A percentile compares a stretch with the other conserved stretches of the same genome.
These are phyloP conservation scores for Durotheca rogersii DNA, from an alignment of 495 filamentous ascomycete genomes.

Conservation along the genomic window DNA sequence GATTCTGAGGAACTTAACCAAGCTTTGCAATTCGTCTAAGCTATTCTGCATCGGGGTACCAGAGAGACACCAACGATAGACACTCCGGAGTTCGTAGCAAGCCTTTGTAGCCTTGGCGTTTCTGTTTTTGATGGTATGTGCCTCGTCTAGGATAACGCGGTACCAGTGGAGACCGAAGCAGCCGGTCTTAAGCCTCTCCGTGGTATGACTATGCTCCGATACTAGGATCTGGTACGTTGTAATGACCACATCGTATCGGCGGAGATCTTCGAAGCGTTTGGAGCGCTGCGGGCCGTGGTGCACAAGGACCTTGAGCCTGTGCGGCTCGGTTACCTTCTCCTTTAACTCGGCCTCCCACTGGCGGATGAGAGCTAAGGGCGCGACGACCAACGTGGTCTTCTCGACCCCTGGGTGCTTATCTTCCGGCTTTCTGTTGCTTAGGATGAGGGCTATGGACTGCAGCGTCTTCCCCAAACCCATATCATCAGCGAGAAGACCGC, in stretches of 20 bases:
- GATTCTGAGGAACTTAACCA: conserved; percentile 92
- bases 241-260: conserved; percentile 91
- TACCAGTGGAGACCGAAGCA: conserved; percentile 94
- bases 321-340: conserved; percentile 66
- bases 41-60: conserved; percentile 98
- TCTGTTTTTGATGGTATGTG: conserved; percentile 96
- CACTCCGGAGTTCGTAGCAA: conserved; percentile 72
- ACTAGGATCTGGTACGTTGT: conserved; percentile 95
- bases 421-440: conserved; percentile 73
- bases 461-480: conserved; percentile 87
- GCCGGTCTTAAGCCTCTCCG: conserved; percentile 63
- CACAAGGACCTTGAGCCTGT: conserved; percentile 74
- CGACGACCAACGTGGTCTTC: conserved; percentile 85
- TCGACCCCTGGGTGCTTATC: conserved; percentile 62
- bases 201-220: conserved; percentile 75
- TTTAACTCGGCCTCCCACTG: conserved; percentile 96
- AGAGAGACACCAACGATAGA: conserved; percentile 93
- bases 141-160: conserved; percentile 92
- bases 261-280: conserved; percentile 70
- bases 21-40: conserved; percentile 90
- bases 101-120: conserved; percentile 93
- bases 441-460: conserved; percentile 77
- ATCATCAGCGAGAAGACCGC: conserved; percentile 84
- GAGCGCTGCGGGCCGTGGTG: conserved; percentile 87
- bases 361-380: conserved; percentile 91